Evolutionary conservation across 2,329 filamentous ascomycete species (phyloP), one percentile per base, ranked within the genome.

Genomic region (Fusarium multiceps): DNA sequence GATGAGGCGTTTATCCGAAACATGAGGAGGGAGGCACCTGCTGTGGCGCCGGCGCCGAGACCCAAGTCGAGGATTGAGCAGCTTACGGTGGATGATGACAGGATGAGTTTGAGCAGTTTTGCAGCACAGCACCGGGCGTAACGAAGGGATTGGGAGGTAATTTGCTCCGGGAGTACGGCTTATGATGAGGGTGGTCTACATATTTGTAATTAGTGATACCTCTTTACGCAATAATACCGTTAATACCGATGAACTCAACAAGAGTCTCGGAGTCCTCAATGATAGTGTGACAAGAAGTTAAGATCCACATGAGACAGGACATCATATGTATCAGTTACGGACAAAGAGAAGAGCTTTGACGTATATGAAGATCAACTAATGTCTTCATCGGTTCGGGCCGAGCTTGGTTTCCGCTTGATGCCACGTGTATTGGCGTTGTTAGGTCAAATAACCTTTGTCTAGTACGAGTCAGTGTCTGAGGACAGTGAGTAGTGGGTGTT

Each of bases 91-190:
- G 68, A 73, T 14, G 71, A 68, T 30, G 71, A 73, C 10, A 47
- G 42, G 6, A 73, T 73, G 71, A 73, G 71, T 32, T 46, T 73
- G 14, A 58, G 71, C 20, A 73, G 68, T 27, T 73, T 73, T 59
- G 71, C 71, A 9, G 71, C 62, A 7, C 71, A 70, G 1, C 67
- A 74, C 14, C 53, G 63, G 14, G 49, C 13, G 8, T 28, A 42
- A n/a, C 18, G 30, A 5, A n/a, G 16, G n/a, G 11, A 6, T 1
- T 18, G 10, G 18, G 23, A 10, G 13, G 11, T 14, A 8, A 12
- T 20, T 23, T 40, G 6, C 16, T 21, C 4, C 7, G 4, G 21
- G 21, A 11, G 10, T 49, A 25, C 4, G 16, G 34, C 6, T 37
- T 13, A 57, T 48, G 48, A 63, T 23, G 34, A 63, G 34, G 16